Evolutionary conservation across 768 basidiomycete species (phyloP).

Genomic region (Leccinellum rugosiceps): DNA sequence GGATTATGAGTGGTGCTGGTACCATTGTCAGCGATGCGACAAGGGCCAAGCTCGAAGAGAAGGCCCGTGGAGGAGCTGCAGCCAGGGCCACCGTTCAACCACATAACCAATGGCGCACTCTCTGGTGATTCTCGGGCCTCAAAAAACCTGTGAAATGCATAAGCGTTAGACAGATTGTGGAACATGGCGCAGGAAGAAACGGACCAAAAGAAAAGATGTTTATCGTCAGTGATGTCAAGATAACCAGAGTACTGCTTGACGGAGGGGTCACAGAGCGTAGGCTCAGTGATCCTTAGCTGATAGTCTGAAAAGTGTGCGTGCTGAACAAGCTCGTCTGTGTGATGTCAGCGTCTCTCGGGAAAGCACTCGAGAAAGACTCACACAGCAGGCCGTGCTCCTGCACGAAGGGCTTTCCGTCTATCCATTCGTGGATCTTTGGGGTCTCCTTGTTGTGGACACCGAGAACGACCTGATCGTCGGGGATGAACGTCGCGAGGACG

Average conservation of each 20-base stretch:
- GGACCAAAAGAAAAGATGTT: constrained; percentile 87
- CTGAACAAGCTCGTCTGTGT: constrained; percentile 58
- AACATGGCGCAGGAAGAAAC: constrained; percentile 11
- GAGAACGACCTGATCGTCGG: constrained; percentile 45
- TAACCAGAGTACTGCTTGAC: constrained; percentile 80
- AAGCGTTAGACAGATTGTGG: background rate
- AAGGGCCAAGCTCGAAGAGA: constrained; percentile 91
- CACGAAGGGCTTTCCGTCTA: constrained; percentile 61
- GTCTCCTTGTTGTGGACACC: constrained; percentile 35
- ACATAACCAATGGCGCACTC: constrained; percentile 80
- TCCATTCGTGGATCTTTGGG: constrained; percentile 58
- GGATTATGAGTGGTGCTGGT: constrained; percentile 69
- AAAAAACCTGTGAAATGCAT: constrained; percentile 64
- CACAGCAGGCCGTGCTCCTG: constrained; percentile 71
- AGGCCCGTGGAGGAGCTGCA: constrained; percentile 80
- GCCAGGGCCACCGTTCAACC: constrained; percentile 84
- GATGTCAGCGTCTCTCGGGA: background rate
- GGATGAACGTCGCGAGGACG: constrained; percentile 37
- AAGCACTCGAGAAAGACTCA: constrained; percentile 37
- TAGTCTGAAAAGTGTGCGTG: constrained; percentile 51
- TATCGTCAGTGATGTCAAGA: constrained; percentile 73
- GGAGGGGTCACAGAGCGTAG: constrained; percentile 72
- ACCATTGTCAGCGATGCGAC: constrained; percentile 67
- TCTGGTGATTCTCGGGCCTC: constrained; percentile 74
- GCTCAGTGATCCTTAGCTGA: constrained; percentile 60